These are phyloP conservation scores for Globisporangium emineosum DNA, from an alignment of 352 stramenopile genomes.

Conservation along the genomic window DNA sequence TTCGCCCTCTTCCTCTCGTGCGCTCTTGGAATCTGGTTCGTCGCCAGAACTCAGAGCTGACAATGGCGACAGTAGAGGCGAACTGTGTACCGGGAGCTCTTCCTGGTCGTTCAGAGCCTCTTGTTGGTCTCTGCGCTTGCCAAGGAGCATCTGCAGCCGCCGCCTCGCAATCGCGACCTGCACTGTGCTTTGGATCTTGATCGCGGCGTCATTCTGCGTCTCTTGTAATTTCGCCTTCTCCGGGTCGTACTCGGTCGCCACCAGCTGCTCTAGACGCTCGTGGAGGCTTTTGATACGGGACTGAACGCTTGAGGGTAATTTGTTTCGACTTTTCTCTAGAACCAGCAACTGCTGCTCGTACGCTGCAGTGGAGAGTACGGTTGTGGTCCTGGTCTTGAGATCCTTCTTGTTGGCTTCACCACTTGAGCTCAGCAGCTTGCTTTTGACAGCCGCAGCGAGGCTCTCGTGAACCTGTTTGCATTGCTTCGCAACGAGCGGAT, in stretches of 20 bases:
- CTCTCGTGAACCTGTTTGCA: slow-evolving; percentile 18
- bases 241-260: slow-evolving; percentile 40
- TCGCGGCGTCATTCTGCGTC: slow-evolving; percentile 23
- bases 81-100: not conserved
- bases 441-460: slow-evolving; percentile 18
- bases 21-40: not conserved
- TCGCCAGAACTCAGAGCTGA: slow-evolving; percentile 2
- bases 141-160: slow-evolving; percentile 36
- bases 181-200: slow-evolving; percentile 44
- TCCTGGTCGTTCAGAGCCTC: not conserved
- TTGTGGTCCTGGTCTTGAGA: not conserved
- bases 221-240: slow-evolving; percentile 21
- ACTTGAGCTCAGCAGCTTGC: slow-evolving; percentile 18
- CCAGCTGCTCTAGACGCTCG: slow-evolving; percentile 29
- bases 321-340: slow-evolving; percentile 24
- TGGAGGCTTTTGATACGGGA: slow-evolving; percentile 40
- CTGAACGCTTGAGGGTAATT: slow-evolving; percentile 29
- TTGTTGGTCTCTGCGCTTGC: slow-evolving; percentile 1
- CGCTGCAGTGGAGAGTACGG: slow-evolving; percentile 20
- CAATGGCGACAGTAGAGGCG: slow-evolving; percentile 5
- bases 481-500: slow-evolving; percentile 12
- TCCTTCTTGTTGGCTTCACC: not conserved
- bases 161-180: slow-evolving; percentile 44
- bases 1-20: slow-evolving; percentile 12
- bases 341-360: slow-evolving; percentile 27